phyloP scores from a whole-genome alignment of 306 rosid genomes.

The Gastrolobium bilobum region DNA sequence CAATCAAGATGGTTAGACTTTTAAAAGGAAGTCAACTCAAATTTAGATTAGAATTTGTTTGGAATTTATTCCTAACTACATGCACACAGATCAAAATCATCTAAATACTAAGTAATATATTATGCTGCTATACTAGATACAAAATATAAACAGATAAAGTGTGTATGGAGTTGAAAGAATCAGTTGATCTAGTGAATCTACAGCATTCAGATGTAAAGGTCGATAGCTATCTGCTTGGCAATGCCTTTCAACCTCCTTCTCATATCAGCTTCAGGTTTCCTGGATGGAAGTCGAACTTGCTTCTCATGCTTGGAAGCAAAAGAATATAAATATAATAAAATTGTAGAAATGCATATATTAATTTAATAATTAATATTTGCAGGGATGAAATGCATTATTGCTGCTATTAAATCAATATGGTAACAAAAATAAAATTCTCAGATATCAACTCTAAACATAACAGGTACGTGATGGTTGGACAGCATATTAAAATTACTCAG shows the following conservation, averaged over 20 bases:
- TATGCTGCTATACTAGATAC: constrained; percentile 23
- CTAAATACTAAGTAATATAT: constrained; percentile 24
- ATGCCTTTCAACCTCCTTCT: constrained; percentile 60
- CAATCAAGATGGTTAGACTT: constrained; percentile 20
- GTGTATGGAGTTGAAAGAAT: constrained; percentile 42
- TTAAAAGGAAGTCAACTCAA: constrained; percentile 2
- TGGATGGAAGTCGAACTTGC: constrained; percentile 54
- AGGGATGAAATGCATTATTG: constrained; percentile 18
- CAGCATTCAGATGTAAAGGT: constrained; percentile 37
- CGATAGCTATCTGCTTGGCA: constrained; percentile 55
- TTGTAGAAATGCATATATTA: not conserved
- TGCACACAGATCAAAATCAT: constrained; percentile 6
- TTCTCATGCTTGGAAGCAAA: constrained; percentile 62
- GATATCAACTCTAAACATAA: constrained; percentile 17
- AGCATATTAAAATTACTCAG: not conserved
- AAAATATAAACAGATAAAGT: constrained; percentile 25
- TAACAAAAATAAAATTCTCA: not conserved
- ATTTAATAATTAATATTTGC: constrained; percentile 1
- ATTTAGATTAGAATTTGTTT: not conserved
- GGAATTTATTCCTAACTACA: constrained; percentile 7
- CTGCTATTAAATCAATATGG: constrained; percentile 20
- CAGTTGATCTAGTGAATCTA: constrained; percentile 42
- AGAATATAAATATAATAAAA: constrained; percentile 41
- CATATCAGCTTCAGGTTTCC: constrained; percentile 56
- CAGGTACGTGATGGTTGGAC: not conserved